phyloP scores from a whole-genome alignment of 352 stramenopile species.

The Phytophthora sojae region DNA sequence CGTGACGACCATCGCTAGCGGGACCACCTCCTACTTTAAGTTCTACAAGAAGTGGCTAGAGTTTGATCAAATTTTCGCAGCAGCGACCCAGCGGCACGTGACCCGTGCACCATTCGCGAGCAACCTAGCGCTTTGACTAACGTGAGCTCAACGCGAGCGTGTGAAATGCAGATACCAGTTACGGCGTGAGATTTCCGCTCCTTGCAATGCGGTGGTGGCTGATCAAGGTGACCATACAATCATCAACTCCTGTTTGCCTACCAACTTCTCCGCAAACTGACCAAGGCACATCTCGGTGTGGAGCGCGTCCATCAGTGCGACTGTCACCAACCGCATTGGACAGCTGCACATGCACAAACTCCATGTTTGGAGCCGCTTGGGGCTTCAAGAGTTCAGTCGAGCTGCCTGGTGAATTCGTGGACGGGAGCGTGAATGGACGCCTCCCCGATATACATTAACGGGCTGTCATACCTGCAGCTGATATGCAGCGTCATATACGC shows the following conservation, averaged over 20 bases:
- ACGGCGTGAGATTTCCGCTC: background rate
- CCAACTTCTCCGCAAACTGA: background rate
- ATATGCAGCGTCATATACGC: too few relatives aligned
- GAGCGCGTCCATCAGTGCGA: background rate
- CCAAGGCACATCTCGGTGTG: conserved; percentile 5
- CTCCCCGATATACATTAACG: too few relatives aligned
- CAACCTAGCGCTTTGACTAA: conserved; percentile 3
- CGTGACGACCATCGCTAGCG: conserved; percentile 53
- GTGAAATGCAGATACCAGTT: conserved; percentile 2
- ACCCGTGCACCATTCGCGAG: background rate
- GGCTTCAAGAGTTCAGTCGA: conserved; percentile 27
- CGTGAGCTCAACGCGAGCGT: background rate
- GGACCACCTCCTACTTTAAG: conserved; percentile 68
- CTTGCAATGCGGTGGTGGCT: background rate
- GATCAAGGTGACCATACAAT: background rate
- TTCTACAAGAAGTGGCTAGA: conserved; percentile 81
- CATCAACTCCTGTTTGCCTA: background rate
- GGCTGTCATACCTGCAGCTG: too few relatives aligned
- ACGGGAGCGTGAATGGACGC: background rate
- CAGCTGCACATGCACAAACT: background rate
- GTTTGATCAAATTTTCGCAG: background rate
- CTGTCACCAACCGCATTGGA: background rate
- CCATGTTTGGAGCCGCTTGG: background rate
- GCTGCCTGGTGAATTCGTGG: conserved; percentile 13
- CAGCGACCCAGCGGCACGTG: background rate